Evolutionary conservation across 2,329 filamentous ascomycete species (phyloP).

Genomic region (Orbilia ellipsospora): DNA sequence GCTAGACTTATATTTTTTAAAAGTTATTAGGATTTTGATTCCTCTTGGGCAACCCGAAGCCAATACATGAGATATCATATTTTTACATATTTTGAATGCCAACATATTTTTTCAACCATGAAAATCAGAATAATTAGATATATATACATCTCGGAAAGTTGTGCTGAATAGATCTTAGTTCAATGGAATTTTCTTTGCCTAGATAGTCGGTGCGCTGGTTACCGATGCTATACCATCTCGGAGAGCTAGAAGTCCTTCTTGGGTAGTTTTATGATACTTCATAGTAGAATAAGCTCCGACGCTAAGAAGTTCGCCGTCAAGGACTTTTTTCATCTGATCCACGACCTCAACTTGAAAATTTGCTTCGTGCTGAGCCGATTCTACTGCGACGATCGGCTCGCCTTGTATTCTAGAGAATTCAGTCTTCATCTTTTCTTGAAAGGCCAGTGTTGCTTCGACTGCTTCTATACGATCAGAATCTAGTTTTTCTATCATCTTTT

Average conservation of each 20-base stretch:
- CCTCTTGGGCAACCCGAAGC: no score
- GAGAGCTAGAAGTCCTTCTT: slow-evolving; percentile 1
- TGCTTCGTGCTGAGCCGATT: neutral
- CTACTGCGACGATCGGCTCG: neutral
- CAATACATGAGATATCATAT: no score
- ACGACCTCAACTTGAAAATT: neutral
- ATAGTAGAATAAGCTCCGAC: slow-evolving; percentile 15
- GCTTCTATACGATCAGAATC: slow-evolving; percentile 5
- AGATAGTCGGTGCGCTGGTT: no score
- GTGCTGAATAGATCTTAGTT: no score
- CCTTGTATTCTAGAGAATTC: neutral
- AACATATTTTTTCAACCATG: no score
- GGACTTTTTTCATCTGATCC: neutral
- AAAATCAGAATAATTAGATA: no score
- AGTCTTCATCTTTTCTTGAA: slow-evolving; percentile 6
- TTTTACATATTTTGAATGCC: no score
- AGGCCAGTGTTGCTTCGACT: neutral
- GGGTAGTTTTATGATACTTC: slow-evolving; percentile 9
- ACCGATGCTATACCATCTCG: neutral
- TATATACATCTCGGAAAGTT: no score
- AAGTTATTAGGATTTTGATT: no score
- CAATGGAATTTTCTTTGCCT: no score
- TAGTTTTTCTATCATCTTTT: neutral
- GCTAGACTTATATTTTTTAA: no score
- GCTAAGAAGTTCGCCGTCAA: neutral